Percentiles rank a stretch among this genome's conserved stretches.
phyloP scores from a whole-genome alignment of 495 filamentous ascomycete genomes.

The Achaetomiella virescens region DNA sequence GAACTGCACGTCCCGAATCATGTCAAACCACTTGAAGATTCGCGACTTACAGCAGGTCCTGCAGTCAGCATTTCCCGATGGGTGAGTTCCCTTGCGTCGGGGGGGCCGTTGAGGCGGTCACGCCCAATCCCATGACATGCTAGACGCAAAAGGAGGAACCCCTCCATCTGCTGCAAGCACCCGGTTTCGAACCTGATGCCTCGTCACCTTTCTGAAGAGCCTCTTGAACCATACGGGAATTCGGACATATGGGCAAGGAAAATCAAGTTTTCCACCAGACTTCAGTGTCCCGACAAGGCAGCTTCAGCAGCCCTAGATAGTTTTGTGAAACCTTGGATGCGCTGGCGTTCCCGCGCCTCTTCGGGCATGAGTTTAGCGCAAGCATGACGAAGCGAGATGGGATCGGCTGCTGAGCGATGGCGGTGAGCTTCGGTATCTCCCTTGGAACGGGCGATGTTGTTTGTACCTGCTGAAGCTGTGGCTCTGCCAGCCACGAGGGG shows the following conservation, averaged over 20 bases:
- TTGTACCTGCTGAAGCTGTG: neutral
- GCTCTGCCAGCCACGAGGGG: neutral
- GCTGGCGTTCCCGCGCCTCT: neutral
- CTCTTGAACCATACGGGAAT: neutral
- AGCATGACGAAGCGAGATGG: neutral
- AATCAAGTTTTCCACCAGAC: neutral
- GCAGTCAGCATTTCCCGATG: neutral
- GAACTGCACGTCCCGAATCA: neutral
- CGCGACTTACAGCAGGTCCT: neutral
- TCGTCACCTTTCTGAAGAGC: neutral
- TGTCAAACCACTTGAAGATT: neutral
- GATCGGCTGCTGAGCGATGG: neutral
- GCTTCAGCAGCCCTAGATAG: neutral
- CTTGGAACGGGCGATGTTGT: neutral
- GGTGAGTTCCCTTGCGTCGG: neutral
- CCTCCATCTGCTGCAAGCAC: neutral
- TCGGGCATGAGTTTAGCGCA: neutral
- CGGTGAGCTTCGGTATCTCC: neutral
- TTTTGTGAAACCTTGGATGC: neutral
- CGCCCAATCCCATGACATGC: neutral
- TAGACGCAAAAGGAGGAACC: neutral
- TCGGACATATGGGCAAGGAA: neutral
- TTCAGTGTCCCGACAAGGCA: neutral
- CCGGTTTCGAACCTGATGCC: neutral
- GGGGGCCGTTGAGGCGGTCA: neutral